Evolutionary conservation across 768 basidiomycete species (phyloP), one percentile per base, ranked within the genome.

Genomic region (Mrakia frigida): DNA sequence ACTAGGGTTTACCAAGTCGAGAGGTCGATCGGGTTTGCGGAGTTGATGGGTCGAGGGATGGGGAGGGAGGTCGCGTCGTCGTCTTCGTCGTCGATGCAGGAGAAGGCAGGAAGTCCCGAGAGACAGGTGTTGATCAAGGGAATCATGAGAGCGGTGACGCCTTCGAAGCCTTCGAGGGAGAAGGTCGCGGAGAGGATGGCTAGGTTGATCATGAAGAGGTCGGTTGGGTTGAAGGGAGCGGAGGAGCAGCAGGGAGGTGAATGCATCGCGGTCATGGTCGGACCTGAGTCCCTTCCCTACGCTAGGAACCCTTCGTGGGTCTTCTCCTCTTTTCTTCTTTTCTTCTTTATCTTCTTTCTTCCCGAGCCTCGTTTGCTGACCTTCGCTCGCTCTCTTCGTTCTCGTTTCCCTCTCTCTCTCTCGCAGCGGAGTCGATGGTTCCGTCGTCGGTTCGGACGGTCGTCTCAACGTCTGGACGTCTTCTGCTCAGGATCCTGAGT

Each of bases 211-310:
- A 25, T 39, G 67, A 74, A 74, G 73, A 61, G 61, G 35, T 25
- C 39, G 39, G 28, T 61, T 6, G 74, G 46, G 52, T 16, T 6
- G 28, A 50, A 50, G 18, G n/a, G n/a, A n/a, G 31, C 25, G 56
- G 35, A 18, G 18, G 18, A 10, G 21, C 37, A 76, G 61, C 41
- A 65, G 16, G 75, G 53, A 0, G 63, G 63, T 21, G 52, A 18
- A 1, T 5, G 60, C 6, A 77, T 77, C 41, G 56, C 76, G 10
- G 70, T 73, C 61, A 77, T 77, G 71, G 71, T 77, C 21, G 76
- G 76, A 25, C 76, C 76, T 3, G 76, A 77, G 71, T 77, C 76
- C 41, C 76, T 77, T 6, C 76, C 76, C 21, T 77, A 77, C 31
- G 76, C 76, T 14, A 52, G 76, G 33, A 77, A 77, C 52, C 76